Evolutionary conservation across 169 alveolate species (phyloP).

Genomic region (Miamiensis avidus): DNA sequence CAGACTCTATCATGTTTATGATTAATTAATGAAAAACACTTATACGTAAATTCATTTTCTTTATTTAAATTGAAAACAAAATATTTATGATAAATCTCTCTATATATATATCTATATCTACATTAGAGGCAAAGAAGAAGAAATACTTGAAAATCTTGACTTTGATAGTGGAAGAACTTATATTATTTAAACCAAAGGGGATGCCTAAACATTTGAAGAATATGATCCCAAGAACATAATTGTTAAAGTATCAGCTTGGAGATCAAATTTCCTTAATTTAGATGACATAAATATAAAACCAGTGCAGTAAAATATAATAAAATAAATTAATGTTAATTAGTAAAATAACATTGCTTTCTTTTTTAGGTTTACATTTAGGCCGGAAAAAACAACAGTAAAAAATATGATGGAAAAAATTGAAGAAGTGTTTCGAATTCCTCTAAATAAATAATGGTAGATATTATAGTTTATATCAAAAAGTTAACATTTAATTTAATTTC

Average conservation of each 20-base stretch:
- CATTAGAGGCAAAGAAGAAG: constrained; percentile 20
- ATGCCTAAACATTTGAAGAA: constrained; percentile 14
- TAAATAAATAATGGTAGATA: not conserved
- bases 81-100: not conserved
- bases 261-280: not conserved
- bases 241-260: not conserved
- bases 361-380: not conserved
- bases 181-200: not conserved
- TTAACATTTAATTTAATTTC: too few species aligned
- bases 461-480: too few species aligned
- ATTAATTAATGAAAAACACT: not conserved
- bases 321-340: not conserved
- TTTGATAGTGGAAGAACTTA: not conserved
- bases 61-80: not conserved
- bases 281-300: not conserved
- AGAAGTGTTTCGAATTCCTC: not conserved
- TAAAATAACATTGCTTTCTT: not conserved
- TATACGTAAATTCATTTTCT: not conserved
- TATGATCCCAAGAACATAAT: constrained; percentile 8
- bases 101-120: constrained; percentile 1
- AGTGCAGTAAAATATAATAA: not conserved
- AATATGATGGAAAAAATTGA: not conserved
- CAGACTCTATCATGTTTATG: constrained; percentile 33
- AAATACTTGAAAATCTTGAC: not conserved
- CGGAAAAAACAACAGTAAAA: not conserved